Conservation (phyloP, 139 green algal species). For the Chlorella sorokiniana region DNA sequence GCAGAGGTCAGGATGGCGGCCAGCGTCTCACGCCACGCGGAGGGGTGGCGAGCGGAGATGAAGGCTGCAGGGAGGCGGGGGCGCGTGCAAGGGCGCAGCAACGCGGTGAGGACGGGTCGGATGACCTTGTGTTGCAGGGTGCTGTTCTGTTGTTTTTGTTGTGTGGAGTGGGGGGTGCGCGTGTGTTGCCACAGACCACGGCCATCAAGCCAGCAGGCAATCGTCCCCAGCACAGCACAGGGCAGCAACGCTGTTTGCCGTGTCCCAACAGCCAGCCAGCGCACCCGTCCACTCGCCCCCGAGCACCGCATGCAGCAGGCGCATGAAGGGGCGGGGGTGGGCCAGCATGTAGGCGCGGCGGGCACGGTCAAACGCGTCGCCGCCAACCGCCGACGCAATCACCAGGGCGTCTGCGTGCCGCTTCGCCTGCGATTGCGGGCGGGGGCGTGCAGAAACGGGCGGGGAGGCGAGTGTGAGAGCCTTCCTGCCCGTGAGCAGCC, state of each 20-base stretch:
- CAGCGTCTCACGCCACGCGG: conserved; percentile 93
- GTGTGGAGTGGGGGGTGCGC: no score
- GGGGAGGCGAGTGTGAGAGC: no score
- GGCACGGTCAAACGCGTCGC: conserved; percentile 56
- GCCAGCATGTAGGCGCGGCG: conserved; percentile 78
- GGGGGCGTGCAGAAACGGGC: no score
- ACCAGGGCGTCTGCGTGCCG: conserved; percentile 93
- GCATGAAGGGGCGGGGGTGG: conserved; percentile 84
- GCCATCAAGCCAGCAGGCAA: no score
- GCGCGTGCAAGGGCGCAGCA: neutral
- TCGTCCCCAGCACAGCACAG: neutral
- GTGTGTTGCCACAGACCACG: no score
- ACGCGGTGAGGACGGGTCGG: no score
- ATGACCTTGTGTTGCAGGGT: no score
- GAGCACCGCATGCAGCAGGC: conserved; percentile 65
- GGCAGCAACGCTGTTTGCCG: neutral
- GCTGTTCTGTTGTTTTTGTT: neutral
- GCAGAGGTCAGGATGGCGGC: conserved; percentile 92
- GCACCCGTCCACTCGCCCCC: conserved; percentile 73
- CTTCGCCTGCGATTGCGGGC: conserved; percentile 49
- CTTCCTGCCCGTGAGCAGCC: no score
- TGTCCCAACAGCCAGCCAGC: neutral
- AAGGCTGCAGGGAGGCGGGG: conserved; percentile 52
- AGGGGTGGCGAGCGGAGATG: conserved; percentile 77
- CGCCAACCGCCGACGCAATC: conserved; percentile 76